Base-by-base conservation (phyloP, 345 rosid species). In the Triadica sebifera region DNA sequence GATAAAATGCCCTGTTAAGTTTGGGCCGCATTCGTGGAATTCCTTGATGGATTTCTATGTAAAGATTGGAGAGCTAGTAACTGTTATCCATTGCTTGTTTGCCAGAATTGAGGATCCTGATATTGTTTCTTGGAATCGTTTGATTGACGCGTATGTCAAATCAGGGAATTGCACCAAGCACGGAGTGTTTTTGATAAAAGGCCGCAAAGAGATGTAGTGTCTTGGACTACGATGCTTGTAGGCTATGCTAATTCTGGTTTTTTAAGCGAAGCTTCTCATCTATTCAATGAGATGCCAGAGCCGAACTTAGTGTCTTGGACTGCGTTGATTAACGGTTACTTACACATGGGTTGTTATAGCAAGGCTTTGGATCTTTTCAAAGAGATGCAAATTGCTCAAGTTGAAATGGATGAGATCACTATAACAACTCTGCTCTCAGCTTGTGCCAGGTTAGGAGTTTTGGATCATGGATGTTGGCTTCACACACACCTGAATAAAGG, bases 381-480 rank as follows among this genome's bases (percentile, higher is more conserved):
- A 69, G 58, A 67, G 77, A 73, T 78, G 77, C 81, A 78, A 51
- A 39, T 20, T 25, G 75, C 74, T 8, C 4, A 67, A 13, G 64
- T 73, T 24, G 69, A 60, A 49, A 59, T 68, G 73, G 77, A 78
- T 15, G 53, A 51, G 59, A 12, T 73, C 64, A 68, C 69, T 5
- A 25, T 78, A 9, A 73, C 74, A 17, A 73, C 67, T 62, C 24
- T 73, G 45, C 73, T 78, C 22, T 67, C 81, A 38, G 81, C 77
- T 60, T 78, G 81, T 73, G 56, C 81, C 34, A 34, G 65, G 50
- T 52, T 68, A 62, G 81, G 81, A 46, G 70, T 74, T 41, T 73
- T 78, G 69, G 81, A 78, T 50, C 81, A 78, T 61, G 81, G 81
- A 56, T 55, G 67, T 37, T 73, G 77, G 81, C 68, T 78, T 38